A percentile compares a stretch with the other conserved stretches of the same genome.
Conservation (phyloP, 805 yeast genomes). For the Kodamaea restingae region DNA sequence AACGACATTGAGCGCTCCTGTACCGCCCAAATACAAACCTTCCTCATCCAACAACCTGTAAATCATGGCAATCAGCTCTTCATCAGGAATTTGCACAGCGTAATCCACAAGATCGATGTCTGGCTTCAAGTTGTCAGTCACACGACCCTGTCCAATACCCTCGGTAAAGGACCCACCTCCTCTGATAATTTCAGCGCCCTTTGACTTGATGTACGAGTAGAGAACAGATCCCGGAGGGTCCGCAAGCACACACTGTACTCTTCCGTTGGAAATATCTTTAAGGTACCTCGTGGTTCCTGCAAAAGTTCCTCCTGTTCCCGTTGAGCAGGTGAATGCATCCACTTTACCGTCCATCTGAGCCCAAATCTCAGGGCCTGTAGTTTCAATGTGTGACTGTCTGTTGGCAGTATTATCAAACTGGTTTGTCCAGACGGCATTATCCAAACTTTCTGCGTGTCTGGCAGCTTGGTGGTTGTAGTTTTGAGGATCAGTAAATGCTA, state of each 20-base stretch:
- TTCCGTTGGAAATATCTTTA: constrained; percentile 61
- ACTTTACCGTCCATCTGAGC: constrained; percentile 73
- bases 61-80: constrained; percentile 76
- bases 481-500: constrained; percentile 73
- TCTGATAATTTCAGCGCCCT: constrained; percentile 61
- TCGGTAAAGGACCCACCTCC: constrained; percentile 88
- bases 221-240: constrained; percentile 94
- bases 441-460: constrained; percentile 71
- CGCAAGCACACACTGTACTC: constrained; percentile 65
- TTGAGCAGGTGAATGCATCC: constrained; percentile 83
- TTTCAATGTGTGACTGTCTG: constrained; percentile 81
- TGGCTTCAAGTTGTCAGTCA: constrained; percentile 73
- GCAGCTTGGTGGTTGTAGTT: constrained; percentile 86
- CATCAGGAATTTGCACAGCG: constrained; percentile 76
- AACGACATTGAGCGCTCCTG: constrained; percentile 84
- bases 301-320: constrained; percentile 92
- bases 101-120: constrained; percentile 76
- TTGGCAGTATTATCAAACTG: constrained; percentile 89
- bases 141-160: constrained; percentile 95
- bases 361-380: constrained; percentile 94
- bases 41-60: constrained; percentile 82
- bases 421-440: constrained; percentile 88
- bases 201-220: constrained; percentile 66
- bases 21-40: constrained; percentile 87
- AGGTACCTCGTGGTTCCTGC: constrained; percentile 81